Percentiles rank a stretch among this genome's conserved stretches.
Evolutionary conservation across 2,329 filamentous ascomycete species (phyloP).

Genomic region (Cercospora canescens): DNA sequence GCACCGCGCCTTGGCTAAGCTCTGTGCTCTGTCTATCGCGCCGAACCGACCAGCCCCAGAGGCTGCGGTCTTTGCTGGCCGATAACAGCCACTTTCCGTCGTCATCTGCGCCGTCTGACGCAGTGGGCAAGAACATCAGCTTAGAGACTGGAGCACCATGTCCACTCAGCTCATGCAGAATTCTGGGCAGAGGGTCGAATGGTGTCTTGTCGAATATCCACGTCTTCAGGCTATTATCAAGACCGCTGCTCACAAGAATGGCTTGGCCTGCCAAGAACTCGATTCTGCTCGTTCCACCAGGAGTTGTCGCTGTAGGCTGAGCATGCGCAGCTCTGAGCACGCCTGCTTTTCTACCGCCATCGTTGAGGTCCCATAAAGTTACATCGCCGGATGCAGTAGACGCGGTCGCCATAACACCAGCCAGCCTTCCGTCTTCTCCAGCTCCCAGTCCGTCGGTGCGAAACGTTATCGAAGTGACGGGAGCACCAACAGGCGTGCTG

Average conservation of each 20-base stretch:
- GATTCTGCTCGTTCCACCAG: constrained; percentile 79
- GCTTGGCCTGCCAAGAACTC: constrained; percentile 90
- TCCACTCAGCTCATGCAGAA: constrained; percentile 81
- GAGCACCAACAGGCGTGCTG: constrained; percentile 59
- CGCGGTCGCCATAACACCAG: constrained; percentile 93
- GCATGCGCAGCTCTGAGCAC: constrained; percentile 87
- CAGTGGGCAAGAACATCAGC: constrained; percentile 80
- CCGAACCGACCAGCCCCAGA: constrained; percentile 96
- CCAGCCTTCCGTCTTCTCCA: constrained; percentile 78
- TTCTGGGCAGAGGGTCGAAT: constrained; percentile 81
- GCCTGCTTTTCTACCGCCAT: constrained; percentile 81
- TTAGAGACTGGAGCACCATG: constrained; percentile 84
- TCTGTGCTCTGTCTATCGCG: constrained; percentile 93
- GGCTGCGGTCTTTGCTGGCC: constrained; percentile 81
- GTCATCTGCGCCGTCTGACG: constrained; percentile 85
- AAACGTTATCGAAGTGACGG: constrained; percentile 83
- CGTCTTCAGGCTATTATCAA: constrained; percentile 90
- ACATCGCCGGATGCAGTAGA: constrained; percentile 79
- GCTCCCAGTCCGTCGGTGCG: constrained; percentile 86
- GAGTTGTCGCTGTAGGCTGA: constrained; percentile 68
- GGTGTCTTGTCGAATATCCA: constrained; percentile 96
- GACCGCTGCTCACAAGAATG: constrained; percentile 83
- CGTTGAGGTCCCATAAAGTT: constrained; percentile 94
- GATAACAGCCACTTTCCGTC: constrained; percentile 93
- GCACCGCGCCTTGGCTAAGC: constrained; percentile 84